These are phyloP conservation scores for Groenewaldozyma tartarivorans DNA, from an alignment of 805 yeast species.

Conservation along the genomic window DNA sequence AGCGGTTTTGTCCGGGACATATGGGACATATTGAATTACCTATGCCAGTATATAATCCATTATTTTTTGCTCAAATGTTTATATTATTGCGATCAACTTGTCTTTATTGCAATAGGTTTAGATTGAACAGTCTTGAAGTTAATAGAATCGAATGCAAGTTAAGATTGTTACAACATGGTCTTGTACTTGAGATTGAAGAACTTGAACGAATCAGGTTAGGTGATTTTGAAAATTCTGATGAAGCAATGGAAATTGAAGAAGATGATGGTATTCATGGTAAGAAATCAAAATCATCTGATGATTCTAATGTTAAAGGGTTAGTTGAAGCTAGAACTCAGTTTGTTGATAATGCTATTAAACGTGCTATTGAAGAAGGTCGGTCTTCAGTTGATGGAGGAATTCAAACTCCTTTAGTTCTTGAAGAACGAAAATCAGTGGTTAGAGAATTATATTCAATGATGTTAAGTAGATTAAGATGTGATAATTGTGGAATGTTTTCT, in stretches of 20 bases:
- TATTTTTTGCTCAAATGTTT: conserved; percentile 87
- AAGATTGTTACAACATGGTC: conserved; percentile 76
- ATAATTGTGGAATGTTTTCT: conserved; percentile 91
- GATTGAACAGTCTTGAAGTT: conserved; percentile 55
- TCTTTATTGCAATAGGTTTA: conserved; percentile 82
- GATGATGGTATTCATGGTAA: conserved; percentile 20
- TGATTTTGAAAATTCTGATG: conserved; percentile 40
- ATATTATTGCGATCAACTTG: conserved; percentile 76
- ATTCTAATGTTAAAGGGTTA: conserved; percentile 35
- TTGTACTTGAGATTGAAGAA: conserved; percentile 66
- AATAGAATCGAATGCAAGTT: conserved; percentile 74
- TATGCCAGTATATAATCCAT: conserved; percentile 87
- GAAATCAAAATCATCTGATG: conserved; percentile 17
- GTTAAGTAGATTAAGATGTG: conserved; percentile 77
- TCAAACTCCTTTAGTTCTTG: conserved; percentile 74
- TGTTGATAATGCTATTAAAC: conserved; percentile 61
- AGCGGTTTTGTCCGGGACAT: conserved; percentile 93
- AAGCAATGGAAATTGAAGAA: conserved; percentile 36
- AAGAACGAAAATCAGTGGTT: conserved; percentile 65
- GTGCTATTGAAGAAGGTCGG: conserved; percentile 68
- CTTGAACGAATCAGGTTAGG: conserved; percentile 50
- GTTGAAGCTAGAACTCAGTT: conserved; percentile 54
- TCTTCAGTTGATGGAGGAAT: conserved; percentile 57
- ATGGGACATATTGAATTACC: conserved; percentile 97
- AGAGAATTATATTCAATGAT: conserved; percentile 68